A percentile compares a stretch with the other conserved stretches of the same genome.
Conservation (phyloP, 2,329 filamentous ascomycete species). For the Herpomyces periplanetae region DNA sequence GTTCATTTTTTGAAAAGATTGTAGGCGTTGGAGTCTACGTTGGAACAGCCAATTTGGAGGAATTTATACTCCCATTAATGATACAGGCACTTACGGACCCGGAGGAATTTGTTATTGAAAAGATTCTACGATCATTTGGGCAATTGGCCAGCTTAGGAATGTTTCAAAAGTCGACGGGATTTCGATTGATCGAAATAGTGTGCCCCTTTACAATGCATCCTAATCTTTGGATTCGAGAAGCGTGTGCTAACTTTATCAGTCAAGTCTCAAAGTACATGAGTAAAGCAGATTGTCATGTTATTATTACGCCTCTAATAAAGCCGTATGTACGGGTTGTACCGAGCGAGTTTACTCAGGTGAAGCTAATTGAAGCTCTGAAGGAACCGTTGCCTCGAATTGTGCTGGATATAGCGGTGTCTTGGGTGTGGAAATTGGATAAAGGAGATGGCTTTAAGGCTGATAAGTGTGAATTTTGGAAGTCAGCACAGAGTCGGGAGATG, state of each 20-base stretch:
- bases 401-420: conserved; percentile 46
- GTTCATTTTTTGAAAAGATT: conserved; percentile 77
- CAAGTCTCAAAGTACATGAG: conserved; percentile 35
- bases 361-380: conserved; percentile 42
- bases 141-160: conserved; percentile 59
- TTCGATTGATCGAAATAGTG: conserved; percentile 52
- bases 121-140: conserved; percentile 49
- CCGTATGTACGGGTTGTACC: conserved; percentile 42
- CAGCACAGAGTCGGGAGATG: conserved; percentile 24
- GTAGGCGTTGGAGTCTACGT: conserved; percentile 71
- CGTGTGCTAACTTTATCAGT: conserved; percentile 43
- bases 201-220: conserved; percentile 66
- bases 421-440: conserved; percentile 43
- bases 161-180: conserved; percentile 41
- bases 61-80: conserved; percentile 84
- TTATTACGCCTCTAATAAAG: conserved; percentile 35
- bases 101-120: conserved; percentile 75
- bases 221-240: conserved; percentile 75
- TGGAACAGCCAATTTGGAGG: conserved; percentile 54
- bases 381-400: conserved; percentile 36
- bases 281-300: conserved; percentile 39
- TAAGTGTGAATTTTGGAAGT: conserved; percentile 92
- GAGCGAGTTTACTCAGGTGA: conserved; percentile 25
- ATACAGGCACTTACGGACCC: conserved; percentile 67
- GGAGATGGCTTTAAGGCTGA: too few species aligned